phyloP scores from a whole-genome alignment of 352 stramenopile genomes.

The Peronospora farinosa region DNA sequence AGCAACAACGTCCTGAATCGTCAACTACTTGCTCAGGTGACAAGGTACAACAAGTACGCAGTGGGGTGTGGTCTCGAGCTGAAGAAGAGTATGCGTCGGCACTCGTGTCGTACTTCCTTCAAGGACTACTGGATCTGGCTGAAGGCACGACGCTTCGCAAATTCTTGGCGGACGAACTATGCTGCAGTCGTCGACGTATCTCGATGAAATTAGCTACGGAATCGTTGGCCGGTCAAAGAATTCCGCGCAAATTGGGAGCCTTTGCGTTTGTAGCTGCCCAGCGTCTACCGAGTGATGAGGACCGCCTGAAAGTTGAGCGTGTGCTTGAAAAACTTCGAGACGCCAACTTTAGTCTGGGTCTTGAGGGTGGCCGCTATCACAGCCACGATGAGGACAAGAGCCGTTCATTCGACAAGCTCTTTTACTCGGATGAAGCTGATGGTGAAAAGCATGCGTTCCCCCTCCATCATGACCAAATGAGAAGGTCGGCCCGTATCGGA shows the following conservation, averaged over 20 bases:
- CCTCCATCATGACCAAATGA: slow-evolving; percentile 13
- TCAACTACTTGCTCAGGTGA: slow-evolving; percentile 1
- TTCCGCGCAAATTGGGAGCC: slow-evolving; percentile 60
- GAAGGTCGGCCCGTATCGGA: slow-evolving; percentile 1
- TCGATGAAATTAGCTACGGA: slow-evolving; percentile 70
- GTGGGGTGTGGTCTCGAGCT: slow-evolving; percentile 55
- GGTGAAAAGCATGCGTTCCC: slow-evolving; percentile 5
- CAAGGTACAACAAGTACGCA: slow-evolving; percentile 35
- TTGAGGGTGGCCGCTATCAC: neutral
- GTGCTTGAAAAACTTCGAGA: slow-evolving; percentile 34
- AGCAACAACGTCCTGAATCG: slow-evolving; percentile 14
- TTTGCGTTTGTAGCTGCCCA: slow-evolving; percentile 48
- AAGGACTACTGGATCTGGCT: slow-evolving; percentile 40
- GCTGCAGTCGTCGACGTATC: slow-evolving; percentile 58
- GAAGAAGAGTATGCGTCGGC: slow-evolving; percentile 62
- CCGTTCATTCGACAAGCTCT: slow-evolving; percentile 5
- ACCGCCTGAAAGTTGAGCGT: slow-evolving; percentile 29
- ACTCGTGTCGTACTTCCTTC: slow-evolving; percentile 61
- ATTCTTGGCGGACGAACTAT: slow-evolving; percentile 61
- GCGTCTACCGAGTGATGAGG: slow-evolving; percentile 26
- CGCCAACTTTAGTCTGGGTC: slow-evolving; percentile 29
- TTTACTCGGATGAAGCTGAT: slow-evolving; percentile 8
- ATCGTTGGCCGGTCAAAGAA: slow-evolving; percentile 46
- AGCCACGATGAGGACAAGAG: slow-evolving; percentile 6
- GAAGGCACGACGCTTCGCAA: slow-evolving; percentile 62